A percentile compares a stretch with the other conserved stretches of the same genome.
phyloP scores from a whole-genome alignment of 331 rosid species.

The Dryas integrifolia region DNA sequence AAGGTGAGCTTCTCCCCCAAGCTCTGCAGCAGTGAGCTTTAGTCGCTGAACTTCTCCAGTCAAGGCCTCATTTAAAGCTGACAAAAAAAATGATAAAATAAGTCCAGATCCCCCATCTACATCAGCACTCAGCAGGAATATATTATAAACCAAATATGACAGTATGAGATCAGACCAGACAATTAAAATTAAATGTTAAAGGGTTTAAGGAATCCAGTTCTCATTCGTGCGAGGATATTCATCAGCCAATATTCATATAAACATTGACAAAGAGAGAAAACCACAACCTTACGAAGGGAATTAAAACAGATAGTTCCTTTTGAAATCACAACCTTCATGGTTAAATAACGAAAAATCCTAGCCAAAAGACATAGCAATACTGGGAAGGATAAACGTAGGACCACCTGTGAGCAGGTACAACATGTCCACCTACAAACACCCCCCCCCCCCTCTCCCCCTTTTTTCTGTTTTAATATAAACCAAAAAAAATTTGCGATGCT shows the following conservation, averaged over 20 bases:
- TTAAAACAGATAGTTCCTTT: too few relatives aligned
- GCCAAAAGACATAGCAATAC: too few relatives aligned
- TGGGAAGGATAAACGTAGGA: too few relatives aligned
- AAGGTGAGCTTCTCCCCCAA: conserved; percentile 59
- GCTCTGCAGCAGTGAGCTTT: conserved; percentile 54
- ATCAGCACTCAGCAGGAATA: conserved; percentile 1
- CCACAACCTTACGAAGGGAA: too few relatives aligned
- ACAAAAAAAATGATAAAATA: not conserved
- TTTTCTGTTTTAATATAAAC: too few relatives aligned
- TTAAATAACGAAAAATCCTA: not conserved
- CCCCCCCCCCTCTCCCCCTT: too few relatives aligned
- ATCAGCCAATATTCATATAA: not conserved
- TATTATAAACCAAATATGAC: not conserved
- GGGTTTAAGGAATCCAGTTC: not conserved
- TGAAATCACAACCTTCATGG: not conserved
- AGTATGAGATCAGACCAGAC: not conserved
- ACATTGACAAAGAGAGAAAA: too few relatives aligned
- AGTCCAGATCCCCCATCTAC: conserved; percentile 5
- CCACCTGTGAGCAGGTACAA: too few relatives aligned
- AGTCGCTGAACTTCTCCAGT: conserved; percentile 69
- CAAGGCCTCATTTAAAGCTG: conserved; percentile 81
- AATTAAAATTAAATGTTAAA: not conserved
- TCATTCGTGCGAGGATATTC: not conserved
- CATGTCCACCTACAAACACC: too few relatives aligned
- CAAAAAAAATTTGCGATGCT: too few relatives aligned